Base-by-base conservation (phyloP, 2,329 filamentous ascomycete genomes). In the Geoglossum cookeanum region DNA sequence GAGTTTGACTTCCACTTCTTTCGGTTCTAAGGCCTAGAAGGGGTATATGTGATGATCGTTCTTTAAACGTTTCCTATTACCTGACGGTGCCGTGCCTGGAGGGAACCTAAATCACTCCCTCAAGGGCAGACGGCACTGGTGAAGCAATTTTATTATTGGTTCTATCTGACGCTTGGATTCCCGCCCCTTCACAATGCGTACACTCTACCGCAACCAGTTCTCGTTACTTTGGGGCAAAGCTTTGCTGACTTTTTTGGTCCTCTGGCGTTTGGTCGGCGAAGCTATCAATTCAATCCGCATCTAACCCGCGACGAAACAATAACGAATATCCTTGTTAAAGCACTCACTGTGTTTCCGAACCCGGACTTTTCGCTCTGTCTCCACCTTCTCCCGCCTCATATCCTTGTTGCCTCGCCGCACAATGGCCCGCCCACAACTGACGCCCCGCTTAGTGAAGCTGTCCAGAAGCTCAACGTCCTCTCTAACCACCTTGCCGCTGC, bases 241-340 rank as follows among this genome's bases (percentile, higher is more conserved):
- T 37, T 42, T 57, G 22, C 7, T 39, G 17, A 55, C 33, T 39
- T 27, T 7, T 29, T 30, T 54, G 17, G 15, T 54, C 11, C 35
- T 22, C 22, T 22, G 22, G 22, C 22, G 22, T 22, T 22, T 22
- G 22, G 17, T 54, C 30, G 5, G 9, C 22, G n/a, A 17, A 98
- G 92, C 63, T 98, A 98, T 79, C 94, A 98, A 76, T 95, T 98
- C 76, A 98, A 98, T 81, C 92, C 92, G 56, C 90, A 97, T 77
- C 87, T 95, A 65, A 83, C 90, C 69, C 91, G 92, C 76, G 87
- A 95, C 68, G 92, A 98, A 73, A 88, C 91, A 68, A 89, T 92
- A 72, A 97, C 92, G 78, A 97, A 97, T 79, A 86, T 97, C 75
- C 88, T 98, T 70, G 90, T 94, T 77, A 98, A 97, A 78, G 80